Evolutionary conservation across 1,139 yeast species (phyloP).

Genomic region (Saccharomyces hybrid): DNA sequence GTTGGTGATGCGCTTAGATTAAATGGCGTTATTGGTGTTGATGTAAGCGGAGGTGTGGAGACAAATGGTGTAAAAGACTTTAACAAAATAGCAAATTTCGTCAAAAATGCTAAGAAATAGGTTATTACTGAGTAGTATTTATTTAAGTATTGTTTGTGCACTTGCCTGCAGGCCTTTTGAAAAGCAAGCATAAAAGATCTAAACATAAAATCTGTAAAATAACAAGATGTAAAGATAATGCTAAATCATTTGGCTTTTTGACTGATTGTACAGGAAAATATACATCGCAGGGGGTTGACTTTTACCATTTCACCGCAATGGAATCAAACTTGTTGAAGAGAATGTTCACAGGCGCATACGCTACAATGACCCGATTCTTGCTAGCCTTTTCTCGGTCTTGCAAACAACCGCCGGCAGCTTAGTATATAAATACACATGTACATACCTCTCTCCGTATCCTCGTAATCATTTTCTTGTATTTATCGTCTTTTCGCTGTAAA

Average conservation of each 20-base stretch:
- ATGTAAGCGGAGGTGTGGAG: conserved; percentile 94
- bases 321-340: not conserved
- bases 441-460: not conserved
- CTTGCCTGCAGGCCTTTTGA: not conserved
- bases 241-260: too few relatives aligned
- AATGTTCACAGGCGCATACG: not conserved
- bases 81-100: conserved; percentile 50
- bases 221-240: too few relatives aligned
- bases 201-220: too few relatives aligned
- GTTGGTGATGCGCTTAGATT: conserved; percentile 45
- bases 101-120: conserved; percentile 40
- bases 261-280: too few relatives aligned
- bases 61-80: conserved; percentile 65
- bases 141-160: not conserved
- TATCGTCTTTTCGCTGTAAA: not conserved
- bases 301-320: not conserved
- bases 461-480: too few relatives aligned
- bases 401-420: not conserved
- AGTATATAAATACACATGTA: too few relatives aligned
- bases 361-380: not conserved
- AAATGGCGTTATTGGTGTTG: conserved; percentile 70
- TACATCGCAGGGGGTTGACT: not conserved
- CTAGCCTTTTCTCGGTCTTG: not conserved
- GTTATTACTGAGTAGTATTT: not conserved
- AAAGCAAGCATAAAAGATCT: not conserved